Evolutionary conservation across 1,284 basidiomycete species (phyloP).

Genomic region (Ganoderma sp.): DNA sequence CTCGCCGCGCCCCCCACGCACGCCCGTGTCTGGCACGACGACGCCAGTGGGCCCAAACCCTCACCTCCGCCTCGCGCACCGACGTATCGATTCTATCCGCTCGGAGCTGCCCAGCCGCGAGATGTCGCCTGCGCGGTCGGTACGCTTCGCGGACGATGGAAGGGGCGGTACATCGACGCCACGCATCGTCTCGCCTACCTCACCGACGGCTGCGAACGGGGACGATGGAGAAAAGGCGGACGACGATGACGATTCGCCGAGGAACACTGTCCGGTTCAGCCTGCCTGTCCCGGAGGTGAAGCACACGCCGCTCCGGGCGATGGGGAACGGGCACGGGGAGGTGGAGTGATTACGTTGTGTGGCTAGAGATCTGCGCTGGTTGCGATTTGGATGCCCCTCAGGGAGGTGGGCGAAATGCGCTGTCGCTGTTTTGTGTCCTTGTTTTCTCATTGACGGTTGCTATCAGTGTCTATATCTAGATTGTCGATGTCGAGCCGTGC

Average conservation of each 20-base stretch:
- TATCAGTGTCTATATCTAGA: conserved; percentile 11
- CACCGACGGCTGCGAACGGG: conserved; percentile 20
- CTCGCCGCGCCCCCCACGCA: conserved; percentile 16
- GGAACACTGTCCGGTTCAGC: conserved; percentile 37
- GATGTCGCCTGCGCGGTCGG: conserved; percentile 55
- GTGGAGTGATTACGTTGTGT: background rate
- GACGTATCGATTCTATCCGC: conserved; percentile 45
- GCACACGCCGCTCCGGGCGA: background rate
- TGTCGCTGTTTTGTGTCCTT: conserved; percentile 9
- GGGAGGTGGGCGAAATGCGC: background rate
- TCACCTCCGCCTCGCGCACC: conserved; percentile 26
- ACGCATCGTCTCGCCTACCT: conserved; percentile 32
- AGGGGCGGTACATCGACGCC: conserved; percentile 34
- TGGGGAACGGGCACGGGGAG: background rate
- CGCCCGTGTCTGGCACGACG: conserved; percentile 24
- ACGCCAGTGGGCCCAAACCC: conserved; percentile 24
- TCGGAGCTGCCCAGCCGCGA: conserved; percentile 44
- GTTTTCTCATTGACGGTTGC: conserved; percentile 15
- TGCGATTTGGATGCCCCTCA: background rate
- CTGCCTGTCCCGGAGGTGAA: conserved; percentile 26
- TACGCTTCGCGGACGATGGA: conserved; percentile 52
- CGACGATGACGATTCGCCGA: conserved; percentile 31
- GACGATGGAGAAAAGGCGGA: conserved; percentile 22
- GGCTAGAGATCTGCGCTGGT: background rate
- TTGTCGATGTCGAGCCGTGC: conserved; percentile 14